Conservation (phyloP, 495 filamentous ascomycete species). For the Viridothelium virens region DNA sequence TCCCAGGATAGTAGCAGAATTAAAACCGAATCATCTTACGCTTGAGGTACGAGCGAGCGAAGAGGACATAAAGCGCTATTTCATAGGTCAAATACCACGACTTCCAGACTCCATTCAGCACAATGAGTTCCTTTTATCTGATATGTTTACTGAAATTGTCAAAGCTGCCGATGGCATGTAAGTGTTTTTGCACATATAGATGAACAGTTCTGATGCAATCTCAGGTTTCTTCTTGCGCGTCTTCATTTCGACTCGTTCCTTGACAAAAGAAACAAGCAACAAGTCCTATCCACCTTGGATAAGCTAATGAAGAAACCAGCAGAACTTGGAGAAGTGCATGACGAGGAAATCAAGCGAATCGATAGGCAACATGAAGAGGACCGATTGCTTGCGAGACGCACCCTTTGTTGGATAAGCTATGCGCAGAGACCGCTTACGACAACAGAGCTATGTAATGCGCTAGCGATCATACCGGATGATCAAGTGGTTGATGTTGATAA, state of each 20-base stretch:
- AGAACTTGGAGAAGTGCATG: conserved; percentile 37
- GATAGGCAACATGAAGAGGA: conserved; percentile 30
- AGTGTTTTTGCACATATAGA: neutral
- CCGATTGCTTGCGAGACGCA: conserved; percentile 31
- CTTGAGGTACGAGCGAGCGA: conserved; percentile 23
- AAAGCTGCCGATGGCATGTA: conserved; percentile 25
- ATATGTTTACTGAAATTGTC: conserved; percentile 17
- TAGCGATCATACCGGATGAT: conserved; percentile 35
- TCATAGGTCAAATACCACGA: conserved; percentile 16
- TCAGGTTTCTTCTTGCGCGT: conserved; percentile 49
- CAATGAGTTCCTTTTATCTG: conserved; percentile 9
- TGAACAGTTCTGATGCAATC: neutral
- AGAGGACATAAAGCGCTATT: conserved; percentile 21
- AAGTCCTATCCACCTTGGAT: conserved; percentile 33
- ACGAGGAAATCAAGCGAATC: conserved; percentile 40
- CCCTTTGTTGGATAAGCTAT: conserved; percentile 43
- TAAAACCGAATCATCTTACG: neutral
- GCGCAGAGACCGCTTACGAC: conserved; percentile 37
- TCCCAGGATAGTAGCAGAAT: conserved; percentile 19
- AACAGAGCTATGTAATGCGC: conserved; percentile 43
- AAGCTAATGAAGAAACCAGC: conserved; percentile 28
- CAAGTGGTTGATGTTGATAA: conserved; percentile 36
- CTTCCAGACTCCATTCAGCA: conserved; percentile 17
- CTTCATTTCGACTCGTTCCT: conserved; percentile 43
- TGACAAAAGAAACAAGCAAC: conserved; percentile 30